These are phyloP conservation scores for Pseudogymnoascus sp. DNA, from an alignment of 2,329 filamentous ascomycete species.

Conservation along the genomic window DNA sequence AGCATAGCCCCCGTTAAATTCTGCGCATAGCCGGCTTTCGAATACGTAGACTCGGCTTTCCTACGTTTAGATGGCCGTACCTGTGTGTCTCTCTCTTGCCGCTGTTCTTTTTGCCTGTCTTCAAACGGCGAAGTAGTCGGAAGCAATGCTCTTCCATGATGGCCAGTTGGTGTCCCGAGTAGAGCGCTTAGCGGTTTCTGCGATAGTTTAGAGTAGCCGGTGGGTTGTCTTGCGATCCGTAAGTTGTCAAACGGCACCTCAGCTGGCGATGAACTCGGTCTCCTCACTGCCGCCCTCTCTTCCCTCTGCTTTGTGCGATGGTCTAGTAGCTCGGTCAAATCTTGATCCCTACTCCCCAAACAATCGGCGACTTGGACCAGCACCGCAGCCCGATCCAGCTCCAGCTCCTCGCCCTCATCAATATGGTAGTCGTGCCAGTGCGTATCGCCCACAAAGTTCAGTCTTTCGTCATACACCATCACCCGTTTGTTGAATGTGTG, in stretches of 20 bases:
- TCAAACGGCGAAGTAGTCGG: slow-evolving; percentile 61
- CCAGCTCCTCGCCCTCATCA: slow-evolving; percentile 74
- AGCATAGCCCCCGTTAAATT: slow-evolving; percentile 45
- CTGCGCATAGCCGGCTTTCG: slow-evolving; percentile 39
- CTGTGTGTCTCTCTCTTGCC: slow-evolving; percentile 23
- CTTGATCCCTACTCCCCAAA: slow-evolving; percentile 67
- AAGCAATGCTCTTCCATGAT: slow-evolving; percentile 53
- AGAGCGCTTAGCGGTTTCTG: slow-evolving; percentile 57
- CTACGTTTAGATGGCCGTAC: slow-evolving; percentile 20
- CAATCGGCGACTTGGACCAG: slow-evolving; percentile 76
- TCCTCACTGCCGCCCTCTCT: slow-evolving; percentile 35
- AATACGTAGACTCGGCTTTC: slow-evolving; percentile 21
- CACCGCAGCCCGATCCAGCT: slow-evolving; percentile 66
- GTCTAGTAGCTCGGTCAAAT: slow-evolving; percentile 68
- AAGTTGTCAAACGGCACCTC: slow-evolving; percentile 18
- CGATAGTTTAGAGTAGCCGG: slow-evolving; percentile 38
- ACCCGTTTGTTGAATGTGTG: slow-evolving; percentile 87
- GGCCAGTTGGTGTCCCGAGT: slow-evolving; percentile 58
- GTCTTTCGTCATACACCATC: slow-evolving; percentile 80
- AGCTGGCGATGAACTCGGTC: slow-evolving; percentile 26
- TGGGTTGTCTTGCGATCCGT: slow-evolving; percentile 35
- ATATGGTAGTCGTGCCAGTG: slow-evolving; percentile 71
- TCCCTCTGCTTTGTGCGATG: slow-evolving; percentile 57
- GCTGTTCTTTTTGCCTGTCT: slow-evolving; percentile 35
- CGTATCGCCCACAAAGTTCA: slow-evolving; percentile 76